These are phyloP conservation scores for Rubia balearica DNA, from an alignment of 305 asterid species.

Conservation along the genomic window DNA sequence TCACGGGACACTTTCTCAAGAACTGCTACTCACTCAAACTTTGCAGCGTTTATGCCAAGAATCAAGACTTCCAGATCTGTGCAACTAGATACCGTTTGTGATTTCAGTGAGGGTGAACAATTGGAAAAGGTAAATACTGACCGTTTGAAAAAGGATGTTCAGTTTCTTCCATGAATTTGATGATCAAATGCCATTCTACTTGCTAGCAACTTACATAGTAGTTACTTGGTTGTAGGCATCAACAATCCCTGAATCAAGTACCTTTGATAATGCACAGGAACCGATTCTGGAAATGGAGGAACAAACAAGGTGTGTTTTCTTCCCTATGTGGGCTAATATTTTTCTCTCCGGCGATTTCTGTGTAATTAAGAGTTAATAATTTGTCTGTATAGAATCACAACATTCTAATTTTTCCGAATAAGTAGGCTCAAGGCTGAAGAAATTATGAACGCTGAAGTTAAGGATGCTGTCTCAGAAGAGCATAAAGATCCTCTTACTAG, in stretches of 20 bases:
- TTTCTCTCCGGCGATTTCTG: no score
- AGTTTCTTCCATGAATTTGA: not conserved
- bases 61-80: slow-evolving; percentile 58
- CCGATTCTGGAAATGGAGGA: slow-evolving; percentile 24
- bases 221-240: slow-evolving; percentile 29
- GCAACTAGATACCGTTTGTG: slow-evolving; percentile 53
- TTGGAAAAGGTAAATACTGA: slow-evolving; percentile 35
- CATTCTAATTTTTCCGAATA: slow-evolving; percentile 11
- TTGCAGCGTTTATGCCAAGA: slow-evolving; percentile 79
- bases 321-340: slow-evolving; percentile 1
- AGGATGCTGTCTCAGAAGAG: slow-evolving; percentile 24
- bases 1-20: not conserved
- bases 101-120: slow-evolving; percentile 50
- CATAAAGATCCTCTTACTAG: slow-evolving; percentile 23
- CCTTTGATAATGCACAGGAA: slow-evolving; percentile 29
- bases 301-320: slow-evolving; percentile 31
- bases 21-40: not conserved
- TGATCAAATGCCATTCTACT: not conserved
- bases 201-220: no score
- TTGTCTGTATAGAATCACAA: not conserved
- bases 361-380: not conserved
- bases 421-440: slow-evolving; percentile 30
- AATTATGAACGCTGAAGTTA: slow-evolving; percentile 26
- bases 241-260: slow-evolving; percentile 23
- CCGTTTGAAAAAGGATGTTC: not conserved